A percentile compares a stretch with the other conserved stretches of the same genome.
Conservation (phyloP, 73 alveolate genomes). For the Urostyla sp. region DNA sequence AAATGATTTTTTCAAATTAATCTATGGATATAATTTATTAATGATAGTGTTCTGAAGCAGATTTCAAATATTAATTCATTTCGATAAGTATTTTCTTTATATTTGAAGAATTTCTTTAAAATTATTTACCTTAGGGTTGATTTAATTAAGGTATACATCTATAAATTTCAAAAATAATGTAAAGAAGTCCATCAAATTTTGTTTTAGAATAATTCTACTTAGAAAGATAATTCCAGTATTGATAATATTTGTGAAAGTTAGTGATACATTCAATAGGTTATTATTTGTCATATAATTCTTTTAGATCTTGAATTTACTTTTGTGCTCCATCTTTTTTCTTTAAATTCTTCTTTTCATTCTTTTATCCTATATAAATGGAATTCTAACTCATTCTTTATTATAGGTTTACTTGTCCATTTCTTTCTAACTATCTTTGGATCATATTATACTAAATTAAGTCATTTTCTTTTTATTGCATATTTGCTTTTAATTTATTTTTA, state of each 20-base stretch:
- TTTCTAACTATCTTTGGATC: background rate
- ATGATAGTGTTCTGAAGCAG: background rate
- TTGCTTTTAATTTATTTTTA: slow-evolving; percentile 23
- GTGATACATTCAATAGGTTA: slow-evolving; percentile 53
- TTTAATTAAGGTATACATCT: slow-evolving; percentile 14
- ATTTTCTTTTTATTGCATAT: background rate
- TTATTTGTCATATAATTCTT: slow-evolving; percentile 19
- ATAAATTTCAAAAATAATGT: slow-evolving; percentile 50
- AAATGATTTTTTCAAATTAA: no score
- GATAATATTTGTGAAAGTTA: slow-evolving; percentile 53
- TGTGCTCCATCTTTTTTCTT: slow-evolving; percentile 54
- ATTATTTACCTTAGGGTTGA: slow-evolving; percentile 30
- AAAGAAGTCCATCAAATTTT: slow-evolving; percentile 63
- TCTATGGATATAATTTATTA: slow-evolving; percentile 24
- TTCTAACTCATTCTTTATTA: no score
- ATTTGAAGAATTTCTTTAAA: slow-evolving; percentile 5
- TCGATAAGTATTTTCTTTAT: slow-evolving; percentile 45
- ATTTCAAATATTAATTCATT: slow-evolving; percentile 60
- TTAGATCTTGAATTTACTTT: slow-evolving; percentile 43
- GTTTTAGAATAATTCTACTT: slow-evolving; percentile 11
- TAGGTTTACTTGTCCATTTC: background rate
- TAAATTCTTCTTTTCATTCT: no score
- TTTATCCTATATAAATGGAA: no score
- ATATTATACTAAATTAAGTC: background rate
- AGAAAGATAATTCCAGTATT: slow-evolving; percentile 3